These are phyloP conservation scores for Leccinum ochraceum DNA, from an alignment of 768 basidiomycete species.

Conservation along the genomic window DNA sequence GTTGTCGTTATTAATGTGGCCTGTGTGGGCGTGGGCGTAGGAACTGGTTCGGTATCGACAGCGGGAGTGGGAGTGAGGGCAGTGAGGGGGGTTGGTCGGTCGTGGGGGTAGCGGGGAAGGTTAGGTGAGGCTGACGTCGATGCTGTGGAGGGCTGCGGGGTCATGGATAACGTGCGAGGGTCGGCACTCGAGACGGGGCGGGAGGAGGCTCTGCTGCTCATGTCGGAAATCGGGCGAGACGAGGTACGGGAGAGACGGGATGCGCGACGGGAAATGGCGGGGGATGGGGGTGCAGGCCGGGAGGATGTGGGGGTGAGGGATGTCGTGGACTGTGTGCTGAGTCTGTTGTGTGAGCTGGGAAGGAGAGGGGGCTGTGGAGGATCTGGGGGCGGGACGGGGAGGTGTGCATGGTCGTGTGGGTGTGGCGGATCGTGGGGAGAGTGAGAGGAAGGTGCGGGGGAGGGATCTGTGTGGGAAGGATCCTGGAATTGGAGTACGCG, in stretches of 20 bases:
- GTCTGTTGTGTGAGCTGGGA: conserved; percentile 10
- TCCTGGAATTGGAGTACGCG: conserved; percentile 32
- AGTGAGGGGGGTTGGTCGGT: neutral
- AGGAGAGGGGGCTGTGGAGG: conserved; percentile 7
- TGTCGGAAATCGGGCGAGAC: conserved; percentile 25
- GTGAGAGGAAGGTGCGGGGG: conserved; percentile 13
- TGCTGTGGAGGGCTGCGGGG: neutral
- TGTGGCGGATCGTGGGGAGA: conserved; percentile 37
- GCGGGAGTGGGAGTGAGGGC: neutral
- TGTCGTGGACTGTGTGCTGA: conserved; percentile 27
- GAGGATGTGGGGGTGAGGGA: conserved; percentile 41
- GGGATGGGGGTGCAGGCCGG: conserved; percentile 64
- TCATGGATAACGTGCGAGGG: neutral
- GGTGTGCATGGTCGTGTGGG: neutral
- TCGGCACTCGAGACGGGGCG: conserved; percentile 14
- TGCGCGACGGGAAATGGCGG: conserved; percentile 47
- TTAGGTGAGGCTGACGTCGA: neutral
- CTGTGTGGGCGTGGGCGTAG: neutral
- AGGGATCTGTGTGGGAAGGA: conserved; percentile 37
- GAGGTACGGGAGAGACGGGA: conserved; percentile 34
- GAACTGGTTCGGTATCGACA: neutral
- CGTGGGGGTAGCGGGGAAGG: neutral
- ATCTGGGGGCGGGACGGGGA: neutral
- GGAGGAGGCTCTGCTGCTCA: conserved; percentile 19
- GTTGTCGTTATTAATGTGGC: neutral